These are phyloP conservation scores for Candida freyschussii DNA, from an alignment of 1,139 yeast genomes.

Conservation along the genomic window DNA sequence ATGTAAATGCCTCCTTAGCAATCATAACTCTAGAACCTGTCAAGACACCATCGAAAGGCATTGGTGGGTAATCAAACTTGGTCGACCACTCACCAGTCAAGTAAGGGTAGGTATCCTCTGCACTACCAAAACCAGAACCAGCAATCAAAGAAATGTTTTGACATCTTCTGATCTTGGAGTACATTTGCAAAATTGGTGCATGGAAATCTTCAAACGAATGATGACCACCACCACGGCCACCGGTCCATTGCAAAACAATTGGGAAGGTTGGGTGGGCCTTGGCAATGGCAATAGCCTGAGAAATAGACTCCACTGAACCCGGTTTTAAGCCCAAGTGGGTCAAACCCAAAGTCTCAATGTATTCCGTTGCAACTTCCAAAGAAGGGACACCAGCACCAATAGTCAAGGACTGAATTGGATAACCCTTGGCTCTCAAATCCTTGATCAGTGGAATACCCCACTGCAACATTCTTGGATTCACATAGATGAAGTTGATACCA, in stretches of 20 bases:
- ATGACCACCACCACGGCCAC: conserved; percentile 99
- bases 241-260: conserved; percentile 97
- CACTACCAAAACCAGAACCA: conserved; percentile 98
- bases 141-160: conserved; percentile 85
- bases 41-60: conserved; percentile 98
- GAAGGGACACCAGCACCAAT: conserved; percentile 99
- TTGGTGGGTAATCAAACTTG: conserved; percentile 83
- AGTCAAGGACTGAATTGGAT: conserved; percentile 92
- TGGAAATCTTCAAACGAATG: conserved; percentile 99
- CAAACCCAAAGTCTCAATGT: conserved; percentile 85
- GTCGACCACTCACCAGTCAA: conserved; percentile 95
- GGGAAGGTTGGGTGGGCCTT: conserved; percentile 96
- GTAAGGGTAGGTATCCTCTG: conserved; percentile 95
- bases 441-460: conserved; percentile 98
- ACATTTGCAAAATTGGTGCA: conserved; percentile 93
- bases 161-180: conserved; percentile 89
- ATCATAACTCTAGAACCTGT: conserved; percentile 97
- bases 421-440: conserved; percentile 82
- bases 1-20: conserved; percentile 92
- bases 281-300: conserved; percentile 83
- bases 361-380: conserved; percentile 93
- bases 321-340: conserved; percentile 96
- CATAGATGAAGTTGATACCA: conserved; percentile 88
- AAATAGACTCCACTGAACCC: conserved; percentile 91
- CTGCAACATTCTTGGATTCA: conserved; percentile 94